These are phyloP conservation scores for Kodamaea fukazawae DNA, from an alignment of 805 yeast genomes.

Conservation along the genomic window DNA sequence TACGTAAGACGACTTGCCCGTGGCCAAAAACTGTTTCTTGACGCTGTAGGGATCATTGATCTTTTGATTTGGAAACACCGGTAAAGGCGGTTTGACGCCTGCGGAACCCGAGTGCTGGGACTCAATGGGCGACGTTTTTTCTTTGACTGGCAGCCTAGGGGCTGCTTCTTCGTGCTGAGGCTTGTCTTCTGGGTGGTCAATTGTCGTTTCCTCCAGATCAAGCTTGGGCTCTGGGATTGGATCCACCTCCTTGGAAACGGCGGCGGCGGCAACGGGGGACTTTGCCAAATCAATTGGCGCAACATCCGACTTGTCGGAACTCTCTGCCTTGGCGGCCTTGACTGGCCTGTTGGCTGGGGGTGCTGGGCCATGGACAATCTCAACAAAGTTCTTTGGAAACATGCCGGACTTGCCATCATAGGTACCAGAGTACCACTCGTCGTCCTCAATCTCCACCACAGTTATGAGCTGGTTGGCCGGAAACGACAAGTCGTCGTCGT, in stretches of 20 bases:
- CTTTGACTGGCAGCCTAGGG: not conserved
- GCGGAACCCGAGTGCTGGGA: not conserved
- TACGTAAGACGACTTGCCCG: constrained; percentile 59
- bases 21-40: constrained; percentile 53
- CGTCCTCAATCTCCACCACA: constrained; percentile 81
- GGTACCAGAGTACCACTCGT: constrained; percentile 84
- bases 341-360: constrained; percentile 6
- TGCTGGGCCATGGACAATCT: constrained; percentile 18
- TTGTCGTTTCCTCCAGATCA: not conserved
- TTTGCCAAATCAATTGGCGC: not conserved
- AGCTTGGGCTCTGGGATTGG: not conserved
- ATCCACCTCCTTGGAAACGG: constrained; percentile 3
- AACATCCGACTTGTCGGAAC: not conserved
- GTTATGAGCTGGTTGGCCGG: constrained; percentile 63
- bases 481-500: constrained; percentile 81
- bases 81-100: constrained; percentile 18
- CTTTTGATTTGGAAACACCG: constrained; percentile 28
- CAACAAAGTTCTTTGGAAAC: constrained; percentile 86
- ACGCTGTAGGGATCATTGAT: constrained; percentile 46
- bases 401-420: constrained; percentile 69
- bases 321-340: constrained; percentile 1
- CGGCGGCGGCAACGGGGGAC: constrained; percentile 6
- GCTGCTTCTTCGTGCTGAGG: not conserved
- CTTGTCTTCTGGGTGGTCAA: not conserved
- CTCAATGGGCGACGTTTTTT: not conserved